Evolutionary conservation across 192 early-diverging fungal species (phyloP), one percentile per base, ranked within the genome.

Genomic region (Backusella psychrophila): DNA sequence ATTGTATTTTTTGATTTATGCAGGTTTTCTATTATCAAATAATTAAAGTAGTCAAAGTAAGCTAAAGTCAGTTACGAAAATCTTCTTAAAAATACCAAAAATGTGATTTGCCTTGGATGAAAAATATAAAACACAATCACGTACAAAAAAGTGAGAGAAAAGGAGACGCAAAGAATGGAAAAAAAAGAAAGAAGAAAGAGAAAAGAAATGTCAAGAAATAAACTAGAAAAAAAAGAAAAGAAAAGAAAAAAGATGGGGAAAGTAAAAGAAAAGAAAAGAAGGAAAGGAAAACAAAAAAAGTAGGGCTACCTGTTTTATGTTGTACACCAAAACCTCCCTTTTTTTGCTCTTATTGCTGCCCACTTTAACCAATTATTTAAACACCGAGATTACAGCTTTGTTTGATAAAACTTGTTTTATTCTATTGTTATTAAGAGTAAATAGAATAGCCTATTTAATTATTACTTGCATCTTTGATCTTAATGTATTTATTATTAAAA

Each of bases 21-120:
- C 56, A 63, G 56, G 23, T 63, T 29, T 63, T 63, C 56, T 63
- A 63, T 63, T 63, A 63, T 63, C 56, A 63, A 63, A 63, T 63
- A 29, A 63, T 12, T 26, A 63, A 63, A 29, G 56, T 63, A 63
- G 1, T 63, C 56, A 29, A 63, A 63, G 26, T n/a, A 63, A 63
- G 11, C 56, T 63, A 29, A 63, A 63, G 21, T 63, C 23, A 63
- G 23, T 29, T 29, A 63, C 9, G 12, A 63, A 56, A 29, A 63
- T 29, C 21, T 63, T 8, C 14, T 52, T 12, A 38, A 63, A 14
- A 63, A 29, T 26, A 63, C 26, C 14, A 63, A 29, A 12, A 26
- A 29, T 63, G 23, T 63, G 23, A 63, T 63, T 3, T 63, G 23
- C 56, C 56, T 63, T 63, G 29, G 11, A 63, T 63, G 23, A 29